Evolutionary conservation across 179 eudicot species (phyloP).

Genomic region (Nepenthes alata): DNA sequence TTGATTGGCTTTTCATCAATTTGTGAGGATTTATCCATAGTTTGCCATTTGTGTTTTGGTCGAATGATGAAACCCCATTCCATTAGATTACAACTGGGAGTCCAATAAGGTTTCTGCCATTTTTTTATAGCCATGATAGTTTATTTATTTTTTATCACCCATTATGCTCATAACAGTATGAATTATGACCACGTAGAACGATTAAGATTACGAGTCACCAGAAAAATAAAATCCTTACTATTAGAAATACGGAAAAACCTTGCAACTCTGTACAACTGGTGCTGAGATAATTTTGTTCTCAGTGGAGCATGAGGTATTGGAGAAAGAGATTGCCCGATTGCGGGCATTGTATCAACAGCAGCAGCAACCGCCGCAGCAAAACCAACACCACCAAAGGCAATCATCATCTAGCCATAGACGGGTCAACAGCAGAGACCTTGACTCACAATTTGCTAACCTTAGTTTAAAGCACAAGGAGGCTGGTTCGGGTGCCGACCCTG

Average conservation of each 20-base stretch:
- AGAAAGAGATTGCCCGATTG: slow-evolving; percentile 67
- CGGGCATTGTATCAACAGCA: slow-evolving; percentile 49
- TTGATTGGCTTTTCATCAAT: too few relatives aligned
- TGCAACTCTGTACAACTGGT: background rate
- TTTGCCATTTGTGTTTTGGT: too few relatives aligned
- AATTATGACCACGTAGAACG: too few relatives aligned
- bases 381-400: slow-evolving; percentile 25
- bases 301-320: slow-evolving; percentile 96
- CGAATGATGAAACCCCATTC: too few relatives aligned
- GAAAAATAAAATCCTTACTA: too few relatives aligned
- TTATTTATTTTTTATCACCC: too few relatives aligned
- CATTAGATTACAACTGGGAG: too few relatives aligned
- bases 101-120: too few relatives aligned
- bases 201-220: too few relatives aligned
- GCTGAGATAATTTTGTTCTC: slow-evolving; percentile 8
- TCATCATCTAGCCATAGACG: slow-evolving; percentile 57
- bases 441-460: slow-evolving; percentile 60
- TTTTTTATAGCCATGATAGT: too few relatives aligned
- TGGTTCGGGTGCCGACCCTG: slow-evolving; percentile 36
- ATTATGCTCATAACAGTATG: too few relatives aligned
- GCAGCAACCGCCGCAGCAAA: slow-evolving; percentile 23
- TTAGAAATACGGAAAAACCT: background rate
- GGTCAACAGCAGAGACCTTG: slow-evolving; percentile 63
- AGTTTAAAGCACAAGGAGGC: slow-evolving; percentile 54
- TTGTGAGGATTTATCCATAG: too few relatives aligned